Evolutionary conservation across 2,329 filamentous ascomycete species (phyloP).

Genomic region (Monosporascus sp.): DNA sequence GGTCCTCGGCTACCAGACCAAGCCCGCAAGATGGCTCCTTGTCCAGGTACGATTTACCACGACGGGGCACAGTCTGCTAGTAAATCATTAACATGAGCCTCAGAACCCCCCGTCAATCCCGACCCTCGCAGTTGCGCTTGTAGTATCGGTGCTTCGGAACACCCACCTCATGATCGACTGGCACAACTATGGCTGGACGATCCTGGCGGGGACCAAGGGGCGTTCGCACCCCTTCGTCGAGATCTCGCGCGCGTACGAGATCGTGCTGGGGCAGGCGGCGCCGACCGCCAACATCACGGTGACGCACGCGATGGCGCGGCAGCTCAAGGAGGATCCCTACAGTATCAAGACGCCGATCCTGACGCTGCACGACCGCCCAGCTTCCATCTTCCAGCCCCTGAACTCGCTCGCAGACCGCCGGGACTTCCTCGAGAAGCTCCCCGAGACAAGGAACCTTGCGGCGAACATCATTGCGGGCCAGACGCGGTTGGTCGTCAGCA

Average conservation of each 20-base stretch:
- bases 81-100: slow-evolving; percentile 7
- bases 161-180: slow-evolving; percentile 88
- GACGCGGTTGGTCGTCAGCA: slow-evolving; percentile 75
- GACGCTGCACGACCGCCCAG: slow-evolving; percentile 81
- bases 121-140: slow-evolving; percentile 69
- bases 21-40: slow-evolving; percentile 77
- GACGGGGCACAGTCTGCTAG: slow-evolving; percentile 3
- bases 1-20: slow-evolving; percentile 67
- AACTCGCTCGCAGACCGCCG: slow-evolving; percentile 39
- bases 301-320: slow-evolving; percentile 77
- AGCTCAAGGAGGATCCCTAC: slow-evolving; percentile 62
- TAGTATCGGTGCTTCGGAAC: slow-evolving; percentile 70
- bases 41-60: slow-evolving; percentile 54
- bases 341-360: slow-evolving; percentile 59
- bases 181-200: slow-evolving; percentile 98
- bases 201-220: slow-evolving; percentile 62
- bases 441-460: slow-evolving; percentile 58
- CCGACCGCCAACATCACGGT: slow-evolving; percentile 76
- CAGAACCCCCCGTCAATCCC: slow-evolving; percentile 95
- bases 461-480: slow-evolving; percentile 52
- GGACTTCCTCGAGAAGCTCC: slow-evolving; percentile 59
- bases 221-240: slow-evolving; percentile 67
- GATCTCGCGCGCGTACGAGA: slow-evolving; percentile 74
- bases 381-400: slow-evolving; percentile 73
- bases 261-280: slow-evolving; percentile 61